Conservation (phyloP, 129 eudicot species). For the Ambrosia artemisiifolia region DNA sequence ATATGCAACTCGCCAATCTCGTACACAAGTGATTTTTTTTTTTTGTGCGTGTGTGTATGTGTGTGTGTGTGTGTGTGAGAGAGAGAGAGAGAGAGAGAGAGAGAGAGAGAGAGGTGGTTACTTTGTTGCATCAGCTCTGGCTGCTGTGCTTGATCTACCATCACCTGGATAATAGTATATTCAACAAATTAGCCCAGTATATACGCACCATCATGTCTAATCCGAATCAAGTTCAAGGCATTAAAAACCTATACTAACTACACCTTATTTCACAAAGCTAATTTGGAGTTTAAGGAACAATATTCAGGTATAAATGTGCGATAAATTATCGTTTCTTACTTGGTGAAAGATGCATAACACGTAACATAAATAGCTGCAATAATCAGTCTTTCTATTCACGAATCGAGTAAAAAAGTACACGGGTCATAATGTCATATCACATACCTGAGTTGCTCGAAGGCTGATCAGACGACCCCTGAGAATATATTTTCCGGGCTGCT, state of each 20-base stretch:
- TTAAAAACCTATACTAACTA: slow-evolving; percentile 4
- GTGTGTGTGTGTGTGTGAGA: not conserved
- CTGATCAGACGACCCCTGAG: slow-evolving; percentile 78
- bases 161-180: slow-evolving; percentile 48
- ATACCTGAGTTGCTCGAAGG: slow-evolving; percentile 40
- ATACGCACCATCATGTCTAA: slow-evolving; percentile 8
- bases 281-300: not conserved
- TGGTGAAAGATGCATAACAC: not conserved
- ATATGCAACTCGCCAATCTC: not conserved
- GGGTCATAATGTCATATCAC: slow-evolving; percentile 13
- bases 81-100: slow-evolving; percentile 10
- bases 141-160: slow-evolving; percentile 49
- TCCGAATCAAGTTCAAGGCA: slow-evolving; percentile 1
- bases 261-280: not conserved
- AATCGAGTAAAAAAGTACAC: slow-evolving; percentile 14
- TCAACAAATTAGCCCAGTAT: slow-evolving; percentile 18
- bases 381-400: not conserved
- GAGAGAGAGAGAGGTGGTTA: slow-evolving; percentile 35
- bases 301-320: not conserved
- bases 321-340: not conserved
- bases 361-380: not conserved
- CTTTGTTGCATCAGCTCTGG: slow-evolving; percentile 96
- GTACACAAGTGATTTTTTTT: too few relatives aligned
- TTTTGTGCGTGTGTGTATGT: not conserved
- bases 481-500: slow-evolving; percentile 89